A percentile compares a stretch with the other conserved stretches of the same genome.
Conservation (phyloP, 768 basidiomycete genomes). For the Rhodotorula sphaerocarpa region DNA sequence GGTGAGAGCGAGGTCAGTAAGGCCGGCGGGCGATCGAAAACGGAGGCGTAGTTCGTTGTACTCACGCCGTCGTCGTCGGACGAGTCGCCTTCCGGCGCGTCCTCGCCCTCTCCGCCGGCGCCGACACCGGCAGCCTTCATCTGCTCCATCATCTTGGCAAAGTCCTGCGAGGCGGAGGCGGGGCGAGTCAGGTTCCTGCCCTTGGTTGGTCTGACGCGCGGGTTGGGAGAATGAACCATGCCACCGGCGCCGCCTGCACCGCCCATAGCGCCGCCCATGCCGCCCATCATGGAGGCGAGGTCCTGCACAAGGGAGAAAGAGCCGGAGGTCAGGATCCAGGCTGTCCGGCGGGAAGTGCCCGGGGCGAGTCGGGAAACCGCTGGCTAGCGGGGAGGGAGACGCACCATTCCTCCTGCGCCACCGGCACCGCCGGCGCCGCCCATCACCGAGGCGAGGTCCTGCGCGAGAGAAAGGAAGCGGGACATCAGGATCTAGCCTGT, state of each 20-base stretch:
- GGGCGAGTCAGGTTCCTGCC: not conserved
- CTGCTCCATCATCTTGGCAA: constrained; percentile 20
- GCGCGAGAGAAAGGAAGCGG: no score
- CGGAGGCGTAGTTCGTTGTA: no score
- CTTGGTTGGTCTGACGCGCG: no score
- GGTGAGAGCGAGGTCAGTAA: not conserved
- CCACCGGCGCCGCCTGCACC: constrained; percentile 54
- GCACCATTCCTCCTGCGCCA: constrained; percentile 35
- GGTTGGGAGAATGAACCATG: constrained; percentile 9
- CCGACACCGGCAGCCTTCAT: constrained; percentile 28
- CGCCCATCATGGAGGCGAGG: constrained; percentile 33
- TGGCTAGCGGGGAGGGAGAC: no score
- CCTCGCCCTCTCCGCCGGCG: constrained; percentile 15
- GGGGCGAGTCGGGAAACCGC: no score
- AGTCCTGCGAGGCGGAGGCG: not conserved
- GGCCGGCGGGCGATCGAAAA: not conserved
- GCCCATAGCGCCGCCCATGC: constrained; percentile 37
- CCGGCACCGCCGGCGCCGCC: constrained; percentile 43
- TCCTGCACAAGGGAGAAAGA: no score
- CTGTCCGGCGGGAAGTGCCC: no score
- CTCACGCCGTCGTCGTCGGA: constrained; percentile 32
- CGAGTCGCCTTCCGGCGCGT: constrained; percentile 8
- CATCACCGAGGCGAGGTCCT: constrained; percentile 28
- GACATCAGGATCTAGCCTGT: not conserved
- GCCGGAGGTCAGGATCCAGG: no score